These are phyloP conservation scores for Phytopythium delawarense DNA, from an alignment of 352 stramenopile genomes.

Conservation along the genomic window DNA sequence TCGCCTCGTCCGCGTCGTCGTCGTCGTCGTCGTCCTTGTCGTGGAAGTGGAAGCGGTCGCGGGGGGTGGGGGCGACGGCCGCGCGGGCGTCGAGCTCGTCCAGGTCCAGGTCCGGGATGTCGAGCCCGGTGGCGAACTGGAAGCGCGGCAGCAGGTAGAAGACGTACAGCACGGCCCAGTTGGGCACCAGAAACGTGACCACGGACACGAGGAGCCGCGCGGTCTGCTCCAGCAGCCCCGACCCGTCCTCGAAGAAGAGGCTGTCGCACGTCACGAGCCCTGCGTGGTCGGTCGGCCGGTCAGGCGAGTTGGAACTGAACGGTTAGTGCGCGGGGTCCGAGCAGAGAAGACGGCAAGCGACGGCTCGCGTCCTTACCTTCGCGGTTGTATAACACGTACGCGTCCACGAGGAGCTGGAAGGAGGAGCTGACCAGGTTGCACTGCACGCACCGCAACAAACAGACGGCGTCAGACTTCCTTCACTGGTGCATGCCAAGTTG, in stretches of 20 bases:
- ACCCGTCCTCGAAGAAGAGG: slow-evolving; percentile 69
- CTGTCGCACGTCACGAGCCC: slow-evolving; percentile 46
- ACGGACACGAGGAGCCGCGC: slow-evolving; percentile 46
- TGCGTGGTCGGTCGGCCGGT: slow-evolving; percentile 3
- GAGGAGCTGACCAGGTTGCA: slow-evolving; percentile 62
- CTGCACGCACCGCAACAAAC: slow-evolving; percentile 14
- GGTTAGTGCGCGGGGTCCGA: not conserved
- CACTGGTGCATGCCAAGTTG: not conserved
- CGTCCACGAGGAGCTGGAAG: slow-evolving; percentile 51
- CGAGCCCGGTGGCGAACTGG: slow-evolving; percentile 55
- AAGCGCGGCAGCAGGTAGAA: slow-evolving; percentile 67
- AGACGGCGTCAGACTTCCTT: not conserved
- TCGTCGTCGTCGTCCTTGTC: not conserved
- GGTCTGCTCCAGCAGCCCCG: slow-evolving; percentile 48
- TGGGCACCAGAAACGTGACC: slow-evolving; percentile 51
- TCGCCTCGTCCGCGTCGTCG: slow-evolving; percentile 9
- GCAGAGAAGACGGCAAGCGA: not conserved
- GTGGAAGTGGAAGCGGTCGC: too few species aligned
- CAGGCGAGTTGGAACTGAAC: too few species aligned
- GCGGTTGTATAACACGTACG: slow-evolving; percentile 56
- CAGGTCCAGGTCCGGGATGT: slow-evolving; percentile 42
- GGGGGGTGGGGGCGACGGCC: slow-evolving; percentile 11
- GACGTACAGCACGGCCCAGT: slow-evolving; percentile 66
- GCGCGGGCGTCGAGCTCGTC: slow-evolving; percentile 16
- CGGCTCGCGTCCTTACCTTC: slow-evolving; percentile 21